These are phyloP conservation scores for Thuidium tamariscinum DNA, from an alignment of 225 moss, liverwort and hornwort species.

Conservation along the genomic window DNA sequence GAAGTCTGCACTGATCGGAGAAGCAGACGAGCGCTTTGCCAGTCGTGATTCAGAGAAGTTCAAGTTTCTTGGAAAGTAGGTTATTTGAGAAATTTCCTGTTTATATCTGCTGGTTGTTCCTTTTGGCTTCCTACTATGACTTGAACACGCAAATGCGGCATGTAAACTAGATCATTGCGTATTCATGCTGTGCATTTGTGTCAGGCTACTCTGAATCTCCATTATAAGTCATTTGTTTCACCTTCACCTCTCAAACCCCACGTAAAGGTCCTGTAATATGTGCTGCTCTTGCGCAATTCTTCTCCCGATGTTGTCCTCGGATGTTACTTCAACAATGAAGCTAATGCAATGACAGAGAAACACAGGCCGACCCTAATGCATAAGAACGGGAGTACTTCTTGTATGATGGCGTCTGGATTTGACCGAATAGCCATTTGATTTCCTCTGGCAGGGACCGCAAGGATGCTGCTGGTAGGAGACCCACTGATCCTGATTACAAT, in stretches of 20 bases:
- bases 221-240: neutral
- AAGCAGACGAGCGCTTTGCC: constrained; percentile 68
- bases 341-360: neutral
- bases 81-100: neutral
- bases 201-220: neutral
- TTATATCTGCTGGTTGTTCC: neutral
- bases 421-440: neutral
- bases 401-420: neutral
- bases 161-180: neutral
- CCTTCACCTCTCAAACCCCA: neutral
- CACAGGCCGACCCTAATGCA: neutral
- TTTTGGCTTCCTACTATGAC: neutral
- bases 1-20: constrained; percentile 53
- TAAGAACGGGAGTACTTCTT: neutral
- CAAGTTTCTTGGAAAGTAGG: constrained; percentile 93
- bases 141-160: neutral
- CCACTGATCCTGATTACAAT: constrained; percentile 68
- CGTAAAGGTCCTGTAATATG: neutral
- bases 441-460: constrained; percentile 47
- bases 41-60: constrained; percentile 77
- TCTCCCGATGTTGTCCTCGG: neutral
- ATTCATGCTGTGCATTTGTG: neutral
- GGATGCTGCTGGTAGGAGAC: constrained; percentile 70
- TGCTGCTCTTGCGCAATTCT: neutral
- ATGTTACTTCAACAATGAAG: neutral